A percentile compares a stretch with the other conserved stretches of the same genome.
phyloP scores from a whole-genome alignment of 2,329 filamentous ascomycete genomes.

The Capronia epimyces region DNA sequence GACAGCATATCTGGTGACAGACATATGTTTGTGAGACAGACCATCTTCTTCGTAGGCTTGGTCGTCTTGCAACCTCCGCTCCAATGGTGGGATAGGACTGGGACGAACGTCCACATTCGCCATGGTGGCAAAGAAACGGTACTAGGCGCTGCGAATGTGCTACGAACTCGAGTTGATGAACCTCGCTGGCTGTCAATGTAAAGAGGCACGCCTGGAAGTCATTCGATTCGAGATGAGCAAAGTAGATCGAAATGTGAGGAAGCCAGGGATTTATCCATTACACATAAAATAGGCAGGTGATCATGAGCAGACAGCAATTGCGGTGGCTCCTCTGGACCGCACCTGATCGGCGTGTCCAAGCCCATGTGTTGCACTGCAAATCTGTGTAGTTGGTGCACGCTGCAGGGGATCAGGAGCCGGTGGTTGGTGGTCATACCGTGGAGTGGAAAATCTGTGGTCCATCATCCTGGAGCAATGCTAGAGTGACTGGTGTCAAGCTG shows the following conservation, averaged over 20 bases:
- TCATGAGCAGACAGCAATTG: not conserved
- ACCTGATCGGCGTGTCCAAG: slow-evolving; percentile 5
- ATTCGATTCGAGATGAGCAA: not conserved
- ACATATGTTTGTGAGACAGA: slow-evolving; percentile 32
- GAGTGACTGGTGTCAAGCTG: not conserved
- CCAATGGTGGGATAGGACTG: not conserved
- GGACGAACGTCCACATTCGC: slow-evolving; percentile 16
- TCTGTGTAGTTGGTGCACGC: not conserved
- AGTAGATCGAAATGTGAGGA: not conserved
- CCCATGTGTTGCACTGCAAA: not conserved
- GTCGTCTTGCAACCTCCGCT: slow-evolving; percentile 5
- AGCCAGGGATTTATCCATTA: not conserved
- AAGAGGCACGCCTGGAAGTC: no score
- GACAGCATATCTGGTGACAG: slow-evolving; percentile 45
- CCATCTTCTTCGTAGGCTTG: slow-evolving; percentile 4
- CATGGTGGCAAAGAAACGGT: slow-evolving; percentile 9
- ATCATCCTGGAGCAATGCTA: not conserved
- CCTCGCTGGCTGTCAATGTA: no score
- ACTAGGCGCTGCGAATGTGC: no score
- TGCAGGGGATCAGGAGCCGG: not conserved
- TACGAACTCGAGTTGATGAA: no score
- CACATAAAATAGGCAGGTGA: not conserved
- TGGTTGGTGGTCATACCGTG: not conserved
- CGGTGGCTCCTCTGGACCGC: not conserved
- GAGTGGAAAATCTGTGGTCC: not conserved